phyloP scores from a whole-genome alignment of 2,329 filamentous ascomycete genomes.

The Colletotrichum sublineola region DNA sequence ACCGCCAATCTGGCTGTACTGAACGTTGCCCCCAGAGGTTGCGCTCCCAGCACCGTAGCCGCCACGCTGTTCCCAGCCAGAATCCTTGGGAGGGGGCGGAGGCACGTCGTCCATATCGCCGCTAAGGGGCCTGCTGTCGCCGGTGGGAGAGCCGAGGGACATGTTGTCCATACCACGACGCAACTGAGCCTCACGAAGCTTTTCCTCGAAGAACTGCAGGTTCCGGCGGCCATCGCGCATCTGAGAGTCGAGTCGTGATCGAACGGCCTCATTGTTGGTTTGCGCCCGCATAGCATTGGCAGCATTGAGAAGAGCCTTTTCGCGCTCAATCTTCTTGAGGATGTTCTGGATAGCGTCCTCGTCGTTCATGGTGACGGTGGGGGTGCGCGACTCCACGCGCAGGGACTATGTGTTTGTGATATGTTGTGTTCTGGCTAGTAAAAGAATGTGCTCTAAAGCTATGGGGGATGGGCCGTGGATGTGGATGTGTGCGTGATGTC shows the following conservation, averaged over 20 bases:
- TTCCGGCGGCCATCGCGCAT: slow-evolving; percentile 95
- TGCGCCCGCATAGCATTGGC: slow-evolving; percentile 96
- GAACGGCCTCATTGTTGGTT: slow-evolving; percentile 92
- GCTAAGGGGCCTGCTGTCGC: slow-evolving; percentile 59
- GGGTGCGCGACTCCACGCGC: slow-evolving; percentile 54
- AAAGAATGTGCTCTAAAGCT: slow-evolving; percentile 10
- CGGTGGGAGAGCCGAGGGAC: slow-evolving; percentile 67
- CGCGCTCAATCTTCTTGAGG: slow-evolving; percentile 96
- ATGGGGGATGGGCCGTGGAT: background rate
- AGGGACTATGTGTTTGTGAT: slow-evolving; percentile 41
- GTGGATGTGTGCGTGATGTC: slow-evolving; percentile 2
- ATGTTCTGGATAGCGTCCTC: slow-evolving; percentile 81
- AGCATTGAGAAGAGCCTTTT: slow-evolving; percentile 94
- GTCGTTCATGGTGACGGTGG: slow-evolving; percentile 69
- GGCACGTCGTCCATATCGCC: slow-evolving; percentile 65
- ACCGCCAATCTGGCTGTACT: slow-evolving; percentile 71
- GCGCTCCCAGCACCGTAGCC: slow-evolving; percentile 61
- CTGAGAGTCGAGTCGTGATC: slow-evolving; percentile 90
- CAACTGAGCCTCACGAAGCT: slow-evolving; percentile 88
- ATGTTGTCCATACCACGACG: slow-evolving; percentile 79
- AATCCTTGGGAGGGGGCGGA: slow-evolving; percentile 81
- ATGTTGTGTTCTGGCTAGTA: slow-evolving; percentile 8
- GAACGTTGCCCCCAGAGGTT: slow-evolving; percentile 72
- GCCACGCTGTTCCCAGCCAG: slow-evolving; percentile 47
- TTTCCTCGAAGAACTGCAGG: slow-evolving; percentile 95